These are phyloP conservation scores for Scortechinia acanthostroma DNA, from an alignment of 2,329 filamentous ascomycete species.

Conservation along the genomic window DNA sequence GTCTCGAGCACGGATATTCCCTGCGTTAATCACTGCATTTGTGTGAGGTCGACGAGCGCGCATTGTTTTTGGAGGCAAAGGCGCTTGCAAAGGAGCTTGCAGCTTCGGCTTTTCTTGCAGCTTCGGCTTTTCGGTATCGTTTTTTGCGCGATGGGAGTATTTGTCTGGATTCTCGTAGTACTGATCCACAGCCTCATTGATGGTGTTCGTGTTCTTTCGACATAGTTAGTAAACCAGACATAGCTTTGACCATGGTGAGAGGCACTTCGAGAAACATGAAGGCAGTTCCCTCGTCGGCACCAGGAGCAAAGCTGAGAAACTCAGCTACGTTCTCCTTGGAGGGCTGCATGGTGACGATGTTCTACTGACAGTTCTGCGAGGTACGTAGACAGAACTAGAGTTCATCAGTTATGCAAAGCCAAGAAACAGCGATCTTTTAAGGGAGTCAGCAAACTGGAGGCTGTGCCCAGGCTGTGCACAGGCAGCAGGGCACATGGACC, in stretches of 20 bases:
- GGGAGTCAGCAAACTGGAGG: no score
- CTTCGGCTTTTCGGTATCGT: no score
- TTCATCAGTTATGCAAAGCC: no score
- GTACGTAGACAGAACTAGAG: no score
- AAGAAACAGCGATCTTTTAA: no score
- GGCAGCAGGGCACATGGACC: no score
- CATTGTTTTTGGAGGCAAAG: slow-evolving; percentile 3
- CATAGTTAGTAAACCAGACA: not conserved
- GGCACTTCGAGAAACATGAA: not conserved
- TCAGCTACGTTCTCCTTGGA: not conserved
- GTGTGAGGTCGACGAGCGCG: slow-evolving; percentile 20
- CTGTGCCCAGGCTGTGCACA: no score
- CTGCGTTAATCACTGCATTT: slow-evolving; percentile 27
- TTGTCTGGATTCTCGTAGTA: not conserved
- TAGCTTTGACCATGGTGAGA: slow-evolving; percentile 1
- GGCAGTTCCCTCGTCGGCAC: not conserved
- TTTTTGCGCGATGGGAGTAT: not conserved
- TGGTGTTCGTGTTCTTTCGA: not conserved
- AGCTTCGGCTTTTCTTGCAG: no score
- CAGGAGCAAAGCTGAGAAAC: not conserved
- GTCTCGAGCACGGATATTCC: slow-evolving; percentile 22
- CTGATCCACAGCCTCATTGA: not conserved
- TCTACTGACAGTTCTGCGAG: no score
- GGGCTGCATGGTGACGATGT: not conserved
- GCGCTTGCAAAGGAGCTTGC: no score